Percentiles rank a stretch among this genome's conserved stretches.
phyloP scores from a whole-genome alignment of 371 early-diverging fungal genomes.

The Encephalitozoon cuniculi region DNA sequence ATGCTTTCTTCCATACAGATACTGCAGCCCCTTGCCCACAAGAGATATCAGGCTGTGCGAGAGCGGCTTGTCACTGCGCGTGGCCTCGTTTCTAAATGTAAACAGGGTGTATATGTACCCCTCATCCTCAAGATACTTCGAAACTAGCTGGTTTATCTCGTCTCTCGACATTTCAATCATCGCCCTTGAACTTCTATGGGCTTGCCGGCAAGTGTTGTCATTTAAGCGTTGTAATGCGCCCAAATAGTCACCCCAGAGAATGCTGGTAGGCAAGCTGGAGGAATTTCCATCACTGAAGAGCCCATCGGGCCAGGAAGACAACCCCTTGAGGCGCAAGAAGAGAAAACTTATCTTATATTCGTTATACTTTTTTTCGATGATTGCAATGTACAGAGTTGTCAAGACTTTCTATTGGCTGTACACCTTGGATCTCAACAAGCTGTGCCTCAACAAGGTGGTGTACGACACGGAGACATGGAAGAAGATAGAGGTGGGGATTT shows the following conservation, averaged over 20 bases:
- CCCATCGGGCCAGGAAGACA: neutral
- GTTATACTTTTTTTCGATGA: neutral
- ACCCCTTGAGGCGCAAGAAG: neutral
- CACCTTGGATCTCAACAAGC: neutral
- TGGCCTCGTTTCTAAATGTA: conserved; percentile 17
- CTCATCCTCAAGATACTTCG: conserved; percentile 18
- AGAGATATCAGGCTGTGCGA: neutral
- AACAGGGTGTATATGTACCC: conserved; percentile 20
- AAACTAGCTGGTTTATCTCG: conserved; percentile 30
- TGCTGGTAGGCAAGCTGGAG: conserved; percentile 4
- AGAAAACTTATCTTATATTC: neutral
- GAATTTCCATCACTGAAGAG: conserved; percentile 1
- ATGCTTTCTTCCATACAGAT: conserved; percentile 25
- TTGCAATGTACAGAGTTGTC: neutral
- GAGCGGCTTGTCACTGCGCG: neutral
- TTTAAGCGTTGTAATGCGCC: neutral
- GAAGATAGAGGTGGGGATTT: neutral
- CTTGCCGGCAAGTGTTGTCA: neutral
- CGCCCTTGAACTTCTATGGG: neutral
- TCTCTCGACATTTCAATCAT: conserved; percentile 31
- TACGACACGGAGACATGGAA: conserved; percentile 1
- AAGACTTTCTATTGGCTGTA: conserved; percentile 2
- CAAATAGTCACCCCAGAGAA: neutral
- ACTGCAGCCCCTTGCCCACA: conserved; percentile 14
- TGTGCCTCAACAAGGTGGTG: neutral